These are phyloP conservation scores for Chrysoporthe puriensis DNA, from an alignment of 2,329 filamentous ascomycete genomes.

Conservation along the genomic window DNA sequence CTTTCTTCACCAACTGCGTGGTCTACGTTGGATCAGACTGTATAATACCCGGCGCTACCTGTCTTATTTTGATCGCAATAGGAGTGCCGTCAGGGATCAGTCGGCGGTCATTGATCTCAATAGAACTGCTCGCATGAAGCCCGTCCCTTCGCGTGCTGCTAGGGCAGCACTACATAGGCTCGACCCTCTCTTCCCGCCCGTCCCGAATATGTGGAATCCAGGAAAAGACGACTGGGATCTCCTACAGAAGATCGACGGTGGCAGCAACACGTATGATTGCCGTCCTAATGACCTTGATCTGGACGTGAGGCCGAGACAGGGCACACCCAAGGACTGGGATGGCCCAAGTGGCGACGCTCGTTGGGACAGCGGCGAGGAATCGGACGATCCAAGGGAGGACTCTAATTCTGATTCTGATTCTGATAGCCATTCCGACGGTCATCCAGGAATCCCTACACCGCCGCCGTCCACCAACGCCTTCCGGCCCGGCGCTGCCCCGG, in stretches of 20 bases:
- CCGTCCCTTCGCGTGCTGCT: background rate
- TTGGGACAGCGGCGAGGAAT: background rate
- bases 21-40: conserved; percentile 2
- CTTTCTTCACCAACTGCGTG: conserved; percentile 1
- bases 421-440: background rate
- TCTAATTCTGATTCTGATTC: background rate
- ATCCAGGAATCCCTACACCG: background rate
- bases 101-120: conserved; percentile 10
- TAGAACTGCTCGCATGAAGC: background rate
- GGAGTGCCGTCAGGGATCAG: background rate
- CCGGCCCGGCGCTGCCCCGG: too few species aligned
- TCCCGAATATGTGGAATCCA: background rate
- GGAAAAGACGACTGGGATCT: background rate
- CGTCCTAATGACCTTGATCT: conserved; percentile 8
- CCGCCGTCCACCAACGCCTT: background rate
- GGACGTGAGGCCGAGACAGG: background rate
- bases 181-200: background rate
- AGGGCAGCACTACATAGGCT: background rate
- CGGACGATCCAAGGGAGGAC: background rate
- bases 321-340: background rate
- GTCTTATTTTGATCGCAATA: background rate
- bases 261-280: background rate
- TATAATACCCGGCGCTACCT: background rate
- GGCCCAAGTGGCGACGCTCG: background rate
- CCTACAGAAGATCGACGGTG: background rate